Percentiles rank a stretch among this genome's conserved stretches.
Conservation (phyloP, 2,329 filamentous ascomycete genomes). For the Hymenoscyphus albidus region DNA sequence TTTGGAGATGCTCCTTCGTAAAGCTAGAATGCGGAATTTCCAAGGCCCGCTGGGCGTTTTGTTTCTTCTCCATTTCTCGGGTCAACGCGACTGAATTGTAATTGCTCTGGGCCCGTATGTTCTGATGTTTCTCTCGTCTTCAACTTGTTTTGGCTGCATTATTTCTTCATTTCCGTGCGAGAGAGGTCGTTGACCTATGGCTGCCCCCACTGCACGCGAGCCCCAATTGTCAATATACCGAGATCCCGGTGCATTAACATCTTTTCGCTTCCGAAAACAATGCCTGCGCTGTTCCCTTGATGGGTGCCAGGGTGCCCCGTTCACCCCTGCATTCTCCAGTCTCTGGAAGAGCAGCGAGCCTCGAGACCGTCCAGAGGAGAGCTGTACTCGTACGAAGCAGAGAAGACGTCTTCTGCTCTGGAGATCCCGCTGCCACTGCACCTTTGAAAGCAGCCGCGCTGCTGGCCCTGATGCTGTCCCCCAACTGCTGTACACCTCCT, state of each 20-base stretch:
- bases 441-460: not conserved
- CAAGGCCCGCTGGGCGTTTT: not conserved
- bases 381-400: not conserved
- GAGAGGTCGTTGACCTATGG: constrained; percentile 7
- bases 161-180: constrained; percentile 17
- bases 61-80: not conserved
- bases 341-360: not conserved
- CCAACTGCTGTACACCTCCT: not conserved
- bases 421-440: not conserved
- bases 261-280: constrained; percentile 14
- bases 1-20: not conserved
- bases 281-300: constrained; percentile 13
- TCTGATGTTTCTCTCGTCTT: constrained; percentile 1
- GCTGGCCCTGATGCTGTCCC: not conserved
- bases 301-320: not conserved
- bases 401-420: not conserved
- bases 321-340: not conserved
- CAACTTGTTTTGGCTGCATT: constrained; percentile 13
- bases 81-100: not conserved
- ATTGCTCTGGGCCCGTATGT: not conserved
- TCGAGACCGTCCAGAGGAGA: not conserved
- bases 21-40: not conserved
- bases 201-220: not conserved
- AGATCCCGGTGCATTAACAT: constrained; percentile 17
- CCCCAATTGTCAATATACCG: constrained; percentile 14